Base-by-base conservation (phyloP, 192 early-diverging fungal genomes). In the Coemansia sp. region DNA sequence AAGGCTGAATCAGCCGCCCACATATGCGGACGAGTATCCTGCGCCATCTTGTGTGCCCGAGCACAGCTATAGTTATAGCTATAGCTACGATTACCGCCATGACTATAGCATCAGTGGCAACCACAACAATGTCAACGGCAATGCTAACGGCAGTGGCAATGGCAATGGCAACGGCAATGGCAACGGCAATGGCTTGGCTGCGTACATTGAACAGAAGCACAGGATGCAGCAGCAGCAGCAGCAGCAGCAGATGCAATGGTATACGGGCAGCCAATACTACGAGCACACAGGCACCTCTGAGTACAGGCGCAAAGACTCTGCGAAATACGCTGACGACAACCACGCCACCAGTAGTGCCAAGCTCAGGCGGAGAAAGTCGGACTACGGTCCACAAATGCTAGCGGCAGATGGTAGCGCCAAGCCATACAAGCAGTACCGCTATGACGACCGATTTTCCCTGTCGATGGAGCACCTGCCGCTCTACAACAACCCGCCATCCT, bases 391-490 rank as follows among this genome's bases (percentile, higher is more conserved):
- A 13, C 50, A 9, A 26, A 23, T 50, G 46, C 13, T 23, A 26
- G 46, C 9, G 46, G 23, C 13, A 9, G 46, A 50, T 26, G 23
- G 46, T 0, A 23, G 21, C 9, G 46, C 46, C 46, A 50, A 50
- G 46, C 46, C 46, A 26, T 14, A 9, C 50, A 53, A 53, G 26
- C 63, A 65, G 37, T 65, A 71, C 59, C 48, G 42, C 7, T 79
- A 74, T 37, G 62, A 74, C 53, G 64, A 59, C 28, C 31, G 50
- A 11, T 79, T 74, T 39, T 70, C 77, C 9, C 50, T 67, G 60
- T 73, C 77, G 8, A 74, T 65, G 38, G 71, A 65, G 13, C 63
- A 74, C 42, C 42, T 74, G 67, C 77, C 71, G 35, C 62, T 74
- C 26, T 59, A 63, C 20, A 50, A 48, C 43, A 61, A 63, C 35